Conservation (phyloP, 2,329 filamentous ascomycete species). For the Ophiosphaerella narmari region DNA sequence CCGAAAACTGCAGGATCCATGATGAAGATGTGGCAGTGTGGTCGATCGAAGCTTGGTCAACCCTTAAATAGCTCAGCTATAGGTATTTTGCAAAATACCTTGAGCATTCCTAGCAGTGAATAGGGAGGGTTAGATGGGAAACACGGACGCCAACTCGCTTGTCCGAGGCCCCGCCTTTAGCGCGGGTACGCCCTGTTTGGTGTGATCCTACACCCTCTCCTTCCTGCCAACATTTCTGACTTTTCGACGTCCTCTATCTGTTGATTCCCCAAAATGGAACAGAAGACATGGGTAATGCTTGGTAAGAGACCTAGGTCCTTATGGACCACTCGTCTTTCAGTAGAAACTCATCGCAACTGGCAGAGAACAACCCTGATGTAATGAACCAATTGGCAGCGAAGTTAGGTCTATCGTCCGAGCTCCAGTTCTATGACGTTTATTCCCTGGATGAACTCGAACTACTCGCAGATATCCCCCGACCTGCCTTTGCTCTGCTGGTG, state of each 20-base stretch:
- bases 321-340: constrained; percentile 10
- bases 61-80: too few species aligned
- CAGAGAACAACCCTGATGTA: constrained; percentile 60
- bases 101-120: too few species aligned
- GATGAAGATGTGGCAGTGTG: too few species aligned
- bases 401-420: constrained; percentile 51
- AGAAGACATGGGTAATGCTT: constrained; percentile 24
- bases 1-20: too few species aligned
- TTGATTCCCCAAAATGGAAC: constrained; percentile 14
- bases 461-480: constrained; percentile 54
- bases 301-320: constrained; percentile 11
- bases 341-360: constrained; percentile 12
- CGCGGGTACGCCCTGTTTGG: too few species aligned
- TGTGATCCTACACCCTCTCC: constrained; percentile 2
- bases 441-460: constrained; percentile 52
- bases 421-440: constrained; percentile 58
- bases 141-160: too few species aligned
- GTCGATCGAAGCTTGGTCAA: too few species aligned
- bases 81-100: too few species aligned
- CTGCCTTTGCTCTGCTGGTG: constrained; percentile 56
- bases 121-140: too few species aligned
- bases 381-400: constrained; percentile 52
- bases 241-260: constrained; percentile 11
- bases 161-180: too few species aligned
- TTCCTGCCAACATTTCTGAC: constrained; percentile 6